A percentile compares a stretch with the other conserved stretches of the same genome.
These are phyloP conservation scores for Cydonia oblonga DNA, from an alignment of 331 rosid genomes.

Conservation along the genomic window DNA sequence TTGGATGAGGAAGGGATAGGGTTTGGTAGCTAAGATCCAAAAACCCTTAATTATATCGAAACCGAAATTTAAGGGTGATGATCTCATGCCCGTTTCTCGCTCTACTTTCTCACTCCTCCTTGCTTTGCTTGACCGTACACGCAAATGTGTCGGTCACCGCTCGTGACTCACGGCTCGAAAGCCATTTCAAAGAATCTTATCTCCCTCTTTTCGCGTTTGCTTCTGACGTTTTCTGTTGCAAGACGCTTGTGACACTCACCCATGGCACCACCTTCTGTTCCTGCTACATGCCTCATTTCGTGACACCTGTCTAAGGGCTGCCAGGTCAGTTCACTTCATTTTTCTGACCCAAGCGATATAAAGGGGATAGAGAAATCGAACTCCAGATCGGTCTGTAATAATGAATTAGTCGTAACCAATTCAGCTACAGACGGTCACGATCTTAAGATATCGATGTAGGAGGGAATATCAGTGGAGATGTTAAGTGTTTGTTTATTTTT, in stretches of 20 bases:
- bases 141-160: slow-evolving; percentile 1
- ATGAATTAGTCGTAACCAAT: not conserved
- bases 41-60: not conserved
- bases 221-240: not conserved
- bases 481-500: no score
- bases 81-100: not conserved
- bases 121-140: not conserved
- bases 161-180: not conserved
- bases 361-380: not conserved
- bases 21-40: not conserved
- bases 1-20: not conserved
- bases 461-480: no score
- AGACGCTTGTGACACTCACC: not conserved
- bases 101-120: not conserved
- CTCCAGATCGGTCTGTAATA: not conserved
- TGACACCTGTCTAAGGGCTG: not conserved
- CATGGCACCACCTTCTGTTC: not conserved
- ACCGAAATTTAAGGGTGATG: not conserved
- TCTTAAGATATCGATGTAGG: no score
- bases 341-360: not conserved
- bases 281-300: not conserved
- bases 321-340: not conserved
- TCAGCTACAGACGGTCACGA: no score
- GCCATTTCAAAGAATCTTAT: not conserved
- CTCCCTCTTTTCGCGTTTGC: not conserved